These are phyloP conservation scores for Pseudoturritis turrita DNA, from an alignment of 345 rosid species.

Conservation along the genomic window DNA sequence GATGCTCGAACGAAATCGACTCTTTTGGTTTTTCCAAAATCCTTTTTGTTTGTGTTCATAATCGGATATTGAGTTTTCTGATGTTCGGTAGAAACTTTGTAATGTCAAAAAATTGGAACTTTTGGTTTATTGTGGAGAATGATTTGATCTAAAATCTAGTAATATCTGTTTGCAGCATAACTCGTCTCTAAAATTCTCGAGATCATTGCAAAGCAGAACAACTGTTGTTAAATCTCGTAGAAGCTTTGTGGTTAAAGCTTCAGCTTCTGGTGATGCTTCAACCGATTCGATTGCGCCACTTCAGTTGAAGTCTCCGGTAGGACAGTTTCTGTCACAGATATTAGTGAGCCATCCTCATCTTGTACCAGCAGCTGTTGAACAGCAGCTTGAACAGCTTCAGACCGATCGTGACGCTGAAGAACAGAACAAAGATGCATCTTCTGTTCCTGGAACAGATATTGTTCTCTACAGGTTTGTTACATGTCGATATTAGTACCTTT, in stretches of 20 bases:
- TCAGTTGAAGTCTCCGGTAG: slow-evolving; percentile 79
- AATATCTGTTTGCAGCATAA: neutral
- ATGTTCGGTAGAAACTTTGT: neutral
- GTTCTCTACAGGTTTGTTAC: slow-evolving; percentile 72
- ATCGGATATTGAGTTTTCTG: neutral
- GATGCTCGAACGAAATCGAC: neutral
- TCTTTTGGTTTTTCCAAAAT: neutral
- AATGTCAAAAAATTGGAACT: neutral
- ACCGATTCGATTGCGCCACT: slow-evolving; percentile 69
- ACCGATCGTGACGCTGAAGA: slow-evolving; percentile 69
- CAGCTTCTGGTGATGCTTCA: slow-evolving; percentile 55
- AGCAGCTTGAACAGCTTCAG: slow-evolving; percentile 90
- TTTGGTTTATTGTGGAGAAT: neutral
- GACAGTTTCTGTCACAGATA: slow-evolving; percentile 85
- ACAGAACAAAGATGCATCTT: slow-evolving; percentile 47
- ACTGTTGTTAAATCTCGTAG: slow-evolving; percentile 37
- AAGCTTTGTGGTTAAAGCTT: slow-evolving; percentile 48
- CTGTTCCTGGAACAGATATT: slow-evolving; percentile 66
- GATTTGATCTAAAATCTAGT: neutral
- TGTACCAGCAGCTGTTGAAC: slow-evolving; percentile 90
- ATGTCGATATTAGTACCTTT: neutral
- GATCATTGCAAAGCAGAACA: slow-evolving; percentile 26
- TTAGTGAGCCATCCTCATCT: slow-evolving; percentile 89
- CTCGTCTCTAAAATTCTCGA: neutral
- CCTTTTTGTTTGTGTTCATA: neutral